A percentile compares a stretch with the other conserved stretches of the same genome.
Conservation (phyloP, 1,284 basidiomycete genomes). For the Puccinia novopanici region DNA sequence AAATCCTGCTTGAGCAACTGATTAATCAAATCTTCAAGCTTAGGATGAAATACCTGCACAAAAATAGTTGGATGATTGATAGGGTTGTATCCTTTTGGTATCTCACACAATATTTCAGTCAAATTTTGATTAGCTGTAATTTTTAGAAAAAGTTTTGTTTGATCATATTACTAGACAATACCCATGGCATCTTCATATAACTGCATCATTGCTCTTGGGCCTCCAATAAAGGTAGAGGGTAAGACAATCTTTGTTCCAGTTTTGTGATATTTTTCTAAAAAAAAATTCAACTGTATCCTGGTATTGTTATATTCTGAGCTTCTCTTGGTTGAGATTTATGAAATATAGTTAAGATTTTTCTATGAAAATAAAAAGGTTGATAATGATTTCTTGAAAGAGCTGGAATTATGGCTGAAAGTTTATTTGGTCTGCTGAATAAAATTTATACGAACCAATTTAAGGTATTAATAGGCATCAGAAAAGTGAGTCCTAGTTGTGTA, state of each 20-base stretch:
- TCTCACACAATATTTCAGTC: constrained; percentile 61
- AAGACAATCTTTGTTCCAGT: constrained; percentile 56
- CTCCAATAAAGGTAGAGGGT: constrained; percentile 60
- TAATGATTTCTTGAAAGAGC: constrained; percentile 53
- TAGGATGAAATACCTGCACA: constrained; percentile 62
- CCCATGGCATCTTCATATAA: constrained; percentile 60
- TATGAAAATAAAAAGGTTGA: constrained; percentile 2
- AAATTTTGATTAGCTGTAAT: constrained; percentile 61
- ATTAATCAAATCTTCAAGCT: constrained; percentile 59
- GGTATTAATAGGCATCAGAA: constrained; percentile 58
- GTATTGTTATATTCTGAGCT: constrained; percentile 54
- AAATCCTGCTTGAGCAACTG: constrained; percentile 53
- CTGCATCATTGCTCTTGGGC: constrained; percentile 59
- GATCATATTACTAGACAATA: constrained; percentile 57
- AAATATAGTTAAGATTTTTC: background rate
- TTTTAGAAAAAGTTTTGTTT: constrained; percentile 61
- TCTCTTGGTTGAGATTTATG: background rate
- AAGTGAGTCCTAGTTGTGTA: no score
- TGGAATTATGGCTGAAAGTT: constrained; percentile 57
- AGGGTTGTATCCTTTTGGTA: constrained; percentile 60
- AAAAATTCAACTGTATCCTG: background rate
- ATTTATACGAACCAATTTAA: constrained; percentile 24
- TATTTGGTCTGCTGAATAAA: background rate
- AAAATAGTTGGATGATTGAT: constrained; percentile 64
- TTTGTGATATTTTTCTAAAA: background rate